phyloP scores from a whole-genome alignment of 176 grass and related monocot species.

The Musa acuminata region DNA sequence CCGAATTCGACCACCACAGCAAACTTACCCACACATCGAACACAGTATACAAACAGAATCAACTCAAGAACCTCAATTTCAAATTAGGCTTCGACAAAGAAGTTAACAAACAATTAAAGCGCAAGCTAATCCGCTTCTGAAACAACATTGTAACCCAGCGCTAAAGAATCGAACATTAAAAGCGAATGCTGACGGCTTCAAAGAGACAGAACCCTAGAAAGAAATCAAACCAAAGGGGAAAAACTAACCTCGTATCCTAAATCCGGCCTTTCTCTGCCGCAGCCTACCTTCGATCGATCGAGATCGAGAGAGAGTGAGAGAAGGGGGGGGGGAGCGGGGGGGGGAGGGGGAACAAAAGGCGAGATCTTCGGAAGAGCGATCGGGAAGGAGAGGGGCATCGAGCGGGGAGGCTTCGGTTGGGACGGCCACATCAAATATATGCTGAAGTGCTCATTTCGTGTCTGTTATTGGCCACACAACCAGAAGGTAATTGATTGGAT shows the following conservation, averaged over 20 bases:
- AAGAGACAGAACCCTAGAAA: neutral
- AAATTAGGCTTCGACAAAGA: neutral
- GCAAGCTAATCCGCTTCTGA: neutral
- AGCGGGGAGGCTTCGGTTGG: no score
- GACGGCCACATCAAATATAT: no score
- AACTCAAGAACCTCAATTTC: neutral
- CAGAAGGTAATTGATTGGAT: no score
- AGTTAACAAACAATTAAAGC: neutral
- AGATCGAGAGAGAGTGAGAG: neutral
- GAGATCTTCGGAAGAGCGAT: neutral
- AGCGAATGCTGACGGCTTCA: neutral
- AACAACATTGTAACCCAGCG: neutral
- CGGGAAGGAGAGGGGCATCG: neutral
- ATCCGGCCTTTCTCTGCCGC: neutral
- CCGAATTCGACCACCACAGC: no score
- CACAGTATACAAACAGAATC: neutral
- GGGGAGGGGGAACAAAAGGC: no score
- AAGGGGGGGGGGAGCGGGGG: neutral
- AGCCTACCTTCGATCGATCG: no score
- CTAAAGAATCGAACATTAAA: neutral
- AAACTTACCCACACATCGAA: no score
- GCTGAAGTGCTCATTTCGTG: no score
- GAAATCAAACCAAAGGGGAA: neutral
- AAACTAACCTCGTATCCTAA: neutral
- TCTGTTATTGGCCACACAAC: no score